phyloP scores from a whole-genome alignment of 2,329 filamentous ascomycete species.

The Purpureocillium lavendulum region DNA sequence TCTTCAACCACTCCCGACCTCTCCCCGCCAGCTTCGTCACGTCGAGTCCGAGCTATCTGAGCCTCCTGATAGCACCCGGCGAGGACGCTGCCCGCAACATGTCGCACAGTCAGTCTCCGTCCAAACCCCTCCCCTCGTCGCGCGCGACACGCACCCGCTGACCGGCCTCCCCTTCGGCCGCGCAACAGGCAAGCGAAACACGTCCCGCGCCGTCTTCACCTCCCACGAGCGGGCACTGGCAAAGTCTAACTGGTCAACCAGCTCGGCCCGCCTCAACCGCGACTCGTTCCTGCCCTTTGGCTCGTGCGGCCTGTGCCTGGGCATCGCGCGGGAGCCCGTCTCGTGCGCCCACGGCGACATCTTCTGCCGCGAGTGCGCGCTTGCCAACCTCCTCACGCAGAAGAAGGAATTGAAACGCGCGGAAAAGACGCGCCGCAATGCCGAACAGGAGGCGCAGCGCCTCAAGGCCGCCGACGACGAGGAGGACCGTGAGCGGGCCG shows the following conservation, averaged over 20 bases:
- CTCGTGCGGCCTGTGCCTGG: constrained; percentile 79
- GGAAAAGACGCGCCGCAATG: constrained; percentile 56
- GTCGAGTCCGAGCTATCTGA: too few species aligned
- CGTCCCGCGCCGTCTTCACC: constrained; percentile 87
- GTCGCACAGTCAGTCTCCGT: constrained; percentile 32
- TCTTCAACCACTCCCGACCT: too few species aligned
- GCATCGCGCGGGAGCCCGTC: constrained; percentile 72
- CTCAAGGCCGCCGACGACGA: constrained; percentile 53
- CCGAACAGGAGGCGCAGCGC: constrained; percentile 54
- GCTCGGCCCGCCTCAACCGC: constrained; percentile 73
- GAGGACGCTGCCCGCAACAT: constrained; percentile 17
- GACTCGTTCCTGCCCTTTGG: constrained; percentile 91
- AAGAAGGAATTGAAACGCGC: constrained; percentile 82
- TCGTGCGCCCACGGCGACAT: constrained; percentile 79
- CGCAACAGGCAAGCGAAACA: constrained; percentile 69
- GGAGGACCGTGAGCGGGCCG: constrained; percentile 60
- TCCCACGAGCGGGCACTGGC: constrained; percentile 80
- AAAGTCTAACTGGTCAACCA: constrained; percentile 72
- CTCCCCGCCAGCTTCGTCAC: too few species aligned
- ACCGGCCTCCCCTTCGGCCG: not conserved
- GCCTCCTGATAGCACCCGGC: too few species aligned
- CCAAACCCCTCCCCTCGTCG: not conserved
- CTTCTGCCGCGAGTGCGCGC: constrained; percentile 91
- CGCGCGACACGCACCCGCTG: not conserved
- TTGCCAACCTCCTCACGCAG: constrained; percentile 84